Percentiles rank a stretch among this genome's conserved stretches.
phyloP scores from a whole-genome alignment of 1,284 basidiomycete species.

The Naganishia liquefaciens region DNA sequence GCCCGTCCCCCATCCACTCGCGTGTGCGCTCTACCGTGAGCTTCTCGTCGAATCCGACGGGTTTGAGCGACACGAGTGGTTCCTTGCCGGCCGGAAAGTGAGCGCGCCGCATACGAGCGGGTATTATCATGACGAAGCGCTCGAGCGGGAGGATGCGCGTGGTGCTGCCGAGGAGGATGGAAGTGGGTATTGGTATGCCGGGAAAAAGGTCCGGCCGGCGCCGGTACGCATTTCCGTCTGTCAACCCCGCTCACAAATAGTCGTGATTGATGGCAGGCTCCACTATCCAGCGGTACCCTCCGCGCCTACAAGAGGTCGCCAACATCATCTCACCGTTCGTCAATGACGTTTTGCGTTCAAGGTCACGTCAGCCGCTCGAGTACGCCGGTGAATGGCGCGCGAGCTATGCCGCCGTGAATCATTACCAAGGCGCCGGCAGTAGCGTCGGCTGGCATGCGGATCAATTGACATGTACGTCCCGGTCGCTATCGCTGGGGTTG shows the following conservation, averaged over 20 bases:
- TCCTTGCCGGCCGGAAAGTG: slow-evolving; percentile 48
- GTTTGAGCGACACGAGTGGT: slow-evolving; percentile 41
- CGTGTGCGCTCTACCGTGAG: slow-evolving; percentile 64
- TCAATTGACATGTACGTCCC: slow-evolving; percentile 53
- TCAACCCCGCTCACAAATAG: neutral
- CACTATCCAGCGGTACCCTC: slow-evolving; percentile 66
- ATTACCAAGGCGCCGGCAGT: slow-evolving; percentile 75
- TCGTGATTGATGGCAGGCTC: too few species aligned
- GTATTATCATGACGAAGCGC: slow-evolving; percentile 56
- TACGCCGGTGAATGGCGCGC: slow-evolving; percentile 78
- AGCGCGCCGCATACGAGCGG: slow-evolving; percentile 73
- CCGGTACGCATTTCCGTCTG: slow-evolving; percentile 24
- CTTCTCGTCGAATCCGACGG: slow-evolving; percentile 47
- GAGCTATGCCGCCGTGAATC: slow-evolving; percentile 87
- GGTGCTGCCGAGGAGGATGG: neutral
- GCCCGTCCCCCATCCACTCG: slow-evolving; percentile 62
- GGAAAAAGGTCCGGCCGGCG: slow-evolving; percentile 32
- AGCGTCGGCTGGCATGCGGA: slow-evolving; percentile 84
- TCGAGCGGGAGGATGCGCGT: slow-evolving; percentile 55
- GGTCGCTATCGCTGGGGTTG: too few species aligned
- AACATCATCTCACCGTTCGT: slow-evolving; percentile 72
- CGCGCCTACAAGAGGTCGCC: slow-evolving; percentile 76
- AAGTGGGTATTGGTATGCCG: slow-evolving; percentile 41
- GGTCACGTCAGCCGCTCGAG: slow-evolving; percentile 65
- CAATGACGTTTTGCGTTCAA: slow-evolving; percentile 63